Evolutionary conservation across 2,329 filamentous ascomycete species (phyloP).

Genomic region (Hymenoscyphus infarciens): DNA sequence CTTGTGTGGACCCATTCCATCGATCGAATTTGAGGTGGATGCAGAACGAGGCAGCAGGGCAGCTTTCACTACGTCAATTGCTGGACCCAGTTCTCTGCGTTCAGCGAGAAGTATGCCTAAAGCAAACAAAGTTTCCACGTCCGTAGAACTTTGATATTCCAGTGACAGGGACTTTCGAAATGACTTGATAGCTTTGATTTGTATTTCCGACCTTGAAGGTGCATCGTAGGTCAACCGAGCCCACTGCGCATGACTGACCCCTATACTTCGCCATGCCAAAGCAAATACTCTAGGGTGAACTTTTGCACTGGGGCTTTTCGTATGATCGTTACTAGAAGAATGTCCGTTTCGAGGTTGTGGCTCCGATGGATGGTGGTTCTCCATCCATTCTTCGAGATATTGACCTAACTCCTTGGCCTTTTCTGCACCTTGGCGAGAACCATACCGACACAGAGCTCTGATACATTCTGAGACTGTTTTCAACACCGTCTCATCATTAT

Average conservation of each 20-base stretch:
- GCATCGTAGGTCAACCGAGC: constrained; percentile 77
- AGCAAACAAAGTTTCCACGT: constrained; percentile 75
- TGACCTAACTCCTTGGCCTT: constrained; percentile 70
- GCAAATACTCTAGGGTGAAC: constrained; percentile 62
- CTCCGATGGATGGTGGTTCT: constrained; percentile 46
- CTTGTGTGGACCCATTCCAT: constrained; percentile 35
- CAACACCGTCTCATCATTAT: constrained; percentile 73
- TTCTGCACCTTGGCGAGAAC: constrained; percentile 68
- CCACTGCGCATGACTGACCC: constrained; percentile 83
- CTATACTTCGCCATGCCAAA: constrained; percentile 77
- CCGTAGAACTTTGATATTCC: constrained; percentile 61
- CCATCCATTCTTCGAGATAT: constrained; percentile 72
- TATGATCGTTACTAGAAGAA: constrained; percentile 21
- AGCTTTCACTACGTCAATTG: constrained; percentile 77
- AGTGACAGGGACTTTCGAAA: constrained; percentile 70
- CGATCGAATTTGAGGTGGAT: constrained; percentile 36
- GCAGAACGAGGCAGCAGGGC: constrained; percentile 62
- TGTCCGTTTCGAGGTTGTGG: constrained; percentile 20
- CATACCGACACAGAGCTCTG: constrained; percentile 76
- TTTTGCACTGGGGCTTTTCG: constrained; percentile 24
- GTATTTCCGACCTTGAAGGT: constrained; percentile 65
- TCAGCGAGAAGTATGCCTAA: constrained; percentile 85
- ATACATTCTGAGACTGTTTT: constrained; percentile 79
- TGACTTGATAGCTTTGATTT: constrained; percentile 71
- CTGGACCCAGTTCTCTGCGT: constrained; percentile 72